A percentile compares a stretch with the other conserved stretches of the same genome.
Conservation (phyloP, 1,284 basidiomycete genomes). For the Sanghuangporus sanghuang region DNA sequence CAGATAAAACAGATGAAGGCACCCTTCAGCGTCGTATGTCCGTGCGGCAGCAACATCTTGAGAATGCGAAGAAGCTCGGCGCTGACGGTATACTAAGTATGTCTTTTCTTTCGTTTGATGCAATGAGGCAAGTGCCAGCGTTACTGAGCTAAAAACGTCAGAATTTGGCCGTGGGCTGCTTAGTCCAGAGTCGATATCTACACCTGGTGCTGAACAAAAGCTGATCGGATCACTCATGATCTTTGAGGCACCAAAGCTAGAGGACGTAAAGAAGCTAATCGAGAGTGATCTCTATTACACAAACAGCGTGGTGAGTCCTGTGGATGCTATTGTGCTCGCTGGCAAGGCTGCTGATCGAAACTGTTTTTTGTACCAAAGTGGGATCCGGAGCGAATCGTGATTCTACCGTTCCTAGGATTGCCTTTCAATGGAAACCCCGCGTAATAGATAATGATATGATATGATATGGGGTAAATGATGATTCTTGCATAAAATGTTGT, state of each 20-base stretch:
- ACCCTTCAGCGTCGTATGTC: slow-evolving; percentile 29
- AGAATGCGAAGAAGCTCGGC: slow-evolving; percentile 21
- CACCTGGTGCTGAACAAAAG: slow-evolving; percentile 32
- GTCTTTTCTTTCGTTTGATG: not conserved
- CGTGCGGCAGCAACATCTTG: slow-evolving; percentile 30
- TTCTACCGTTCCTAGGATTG: slow-evolving; percentile 34
- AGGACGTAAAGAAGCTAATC: slow-evolving; percentile 42
- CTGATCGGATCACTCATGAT: slow-evolving; percentile 48
- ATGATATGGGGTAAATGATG: not conserved
- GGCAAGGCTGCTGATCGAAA: not conserved
- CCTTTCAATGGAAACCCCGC: not conserved
- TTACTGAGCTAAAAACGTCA: slow-evolving; percentile 20
- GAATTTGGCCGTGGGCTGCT: slow-evolving; percentile 45
- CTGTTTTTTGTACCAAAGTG: slow-evolving; percentile 25
- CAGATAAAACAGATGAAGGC: slow-evolving; percentile 33
- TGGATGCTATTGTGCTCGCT: too few relatives aligned
- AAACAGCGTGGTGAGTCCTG: slow-evolving; percentile 42
- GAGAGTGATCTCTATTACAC: slow-evolving; percentile 52
- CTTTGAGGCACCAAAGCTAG: slow-evolving; percentile 41
- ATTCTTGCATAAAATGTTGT: too few relatives aligned
- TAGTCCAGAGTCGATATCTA: slow-evolving; percentile 35
- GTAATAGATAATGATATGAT: not conserved
- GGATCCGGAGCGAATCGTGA: slow-evolving; percentile 36
- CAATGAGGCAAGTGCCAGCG: not conserved
- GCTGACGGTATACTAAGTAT: slow-evolving; percentile 26